Base-by-base conservation (phyloP, 768 basidiomycete genomes). In the Leccinum boreale region DNA sequence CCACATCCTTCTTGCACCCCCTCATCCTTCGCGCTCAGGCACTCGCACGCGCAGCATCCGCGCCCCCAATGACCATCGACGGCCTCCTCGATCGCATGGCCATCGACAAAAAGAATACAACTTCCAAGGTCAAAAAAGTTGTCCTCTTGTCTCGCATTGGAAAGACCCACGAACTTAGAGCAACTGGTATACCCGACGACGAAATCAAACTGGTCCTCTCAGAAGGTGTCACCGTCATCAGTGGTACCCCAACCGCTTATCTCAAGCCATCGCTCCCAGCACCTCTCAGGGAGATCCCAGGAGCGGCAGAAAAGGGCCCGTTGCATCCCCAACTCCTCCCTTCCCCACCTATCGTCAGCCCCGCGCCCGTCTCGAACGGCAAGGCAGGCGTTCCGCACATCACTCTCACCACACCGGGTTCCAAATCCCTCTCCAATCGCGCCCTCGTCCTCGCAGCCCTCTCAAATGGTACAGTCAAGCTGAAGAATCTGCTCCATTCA, bases 61-160 rank as follows among this genome's bases (percentile, higher is more conserved):
- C 58, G 1, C 62, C 67, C 1, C 52, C 52, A n/a, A 57, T 70
- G 28, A 86, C 86, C 15, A 87, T 95, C 54, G 85, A 90, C 51
- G 81, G 84, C 15, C 79, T 99, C 12, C 81, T 98, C 42, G 92
- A 97, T 70, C 89, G 96, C 68, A 98, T 98, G 96, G 84, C 80
- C 58, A 83, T 96, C 60, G 95, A 99, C 81, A 99, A 99, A 80
- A 98, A 99, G 81, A 98, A 98, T 71, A 87, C 87, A 58, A 95
- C 96, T 0, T 74, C 82, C 2, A 86, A 86, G 69, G 58, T 69
- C 52, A 99, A 98, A 79, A 98, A 96, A 77, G 82, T 98, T 58
- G 97, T 98, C 54, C 80, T 99, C 46, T 81, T 99, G 42, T 88
- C 88, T 46, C 82, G 85, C 59, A 98, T 99, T 63, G 97, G 97